Evolutionary conservation across 2,329 filamentous ascomycete species (phyloP), one percentile per base, ranked within the genome.

Genomic region (Aspergillus chevalieri): DNA sequence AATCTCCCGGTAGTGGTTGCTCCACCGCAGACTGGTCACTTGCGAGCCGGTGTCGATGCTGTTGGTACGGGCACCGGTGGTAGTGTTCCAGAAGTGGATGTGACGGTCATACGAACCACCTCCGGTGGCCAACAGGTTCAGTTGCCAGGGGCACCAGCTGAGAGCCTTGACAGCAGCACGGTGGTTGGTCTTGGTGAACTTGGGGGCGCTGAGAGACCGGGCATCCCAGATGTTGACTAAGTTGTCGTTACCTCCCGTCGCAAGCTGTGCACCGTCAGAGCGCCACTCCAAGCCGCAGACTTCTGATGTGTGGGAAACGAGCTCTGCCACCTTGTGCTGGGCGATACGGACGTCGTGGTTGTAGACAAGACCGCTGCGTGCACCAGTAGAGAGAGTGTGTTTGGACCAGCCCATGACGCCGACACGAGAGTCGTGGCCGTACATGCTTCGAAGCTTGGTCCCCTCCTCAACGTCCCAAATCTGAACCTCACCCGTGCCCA

Each of bases 1-100:
- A 63, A 98, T 93, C 80, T 98, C 93, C 60, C 93, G 91, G 81
- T 97, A 95, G 73, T 89, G 86, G 54, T 90, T 89, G 79, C 89
- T 95, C 93, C 93, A 98, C 63, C 90, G 86, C 50, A 98, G 82
- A 61, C 87, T 93, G 59, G 93, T 98, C 50, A 98, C 94, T 73
- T 98, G 93, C 43, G 90, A 95, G 53, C 93, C 93, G 38, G 93
- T 97, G 71, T 97, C 91, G 71, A 98, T 97, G 80, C 89, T 95
- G 84, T 98, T 98, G 76, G 95, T 91, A 62, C 93, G 88, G 47
- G 93, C 92, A 53, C 93, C 93, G 4, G 92, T 95, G 19, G 93
- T 97, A 43, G 91, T 94, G 81, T 98, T 98, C 93, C 93, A 98
- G 82, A 98, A 98, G 78, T 98, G 93, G 72, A 98, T 98, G 74